A percentile compares a stretch with the other conserved stretches of the same genome.
Conservation (phyloP, 208 protist species). For the Leishmania braziliensis region DNA sequence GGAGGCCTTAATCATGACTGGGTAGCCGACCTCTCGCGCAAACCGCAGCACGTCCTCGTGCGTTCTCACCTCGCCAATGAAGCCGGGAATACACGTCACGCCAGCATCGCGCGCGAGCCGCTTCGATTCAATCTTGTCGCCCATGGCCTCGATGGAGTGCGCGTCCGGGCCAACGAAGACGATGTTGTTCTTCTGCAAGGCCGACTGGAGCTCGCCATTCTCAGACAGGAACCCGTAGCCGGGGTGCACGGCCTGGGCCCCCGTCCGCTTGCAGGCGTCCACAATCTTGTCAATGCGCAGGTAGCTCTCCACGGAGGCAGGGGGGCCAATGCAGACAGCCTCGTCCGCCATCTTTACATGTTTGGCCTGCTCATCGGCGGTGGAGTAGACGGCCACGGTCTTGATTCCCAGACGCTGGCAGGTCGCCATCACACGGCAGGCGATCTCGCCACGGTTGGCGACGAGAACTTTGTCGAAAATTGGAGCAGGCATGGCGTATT, state of each 20-base stretch:
- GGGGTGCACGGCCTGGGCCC: slow-evolving; percentile 95
- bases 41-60: slow-evolving; percentile 47
- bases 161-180: slow-evolving; percentile 95
- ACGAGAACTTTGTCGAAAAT: slow-evolving; percentile 95
- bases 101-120: slow-evolving; percentile 88
- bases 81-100: slow-evolving; percentile 87
- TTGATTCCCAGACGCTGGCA: slow-evolving; percentile 92
- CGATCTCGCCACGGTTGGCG: slow-evolving; percentile 98
- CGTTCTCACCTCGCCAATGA: slow-evolving; percentile 41
- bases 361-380: slow-evolving; percentile 90
- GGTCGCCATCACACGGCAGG: slow-evolving; percentile 95
- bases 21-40: slow-evolving; percentile 87
- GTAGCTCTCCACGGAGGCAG: slow-evolving; percentile 83
- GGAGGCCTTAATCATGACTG: slow-evolving; percentile 98
- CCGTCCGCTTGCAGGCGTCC: slow-evolving; percentile 83
- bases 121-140: slow-evolving; percentile 93
- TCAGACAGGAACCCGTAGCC: slow-evolving; percentile 99
- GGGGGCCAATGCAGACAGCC: slow-evolving; percentile 65
- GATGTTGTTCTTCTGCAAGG: slow-evolving; percentile 73
- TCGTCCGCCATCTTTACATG: slow-evolving; percentile 93
- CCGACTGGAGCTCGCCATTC: slow-evolving; percentile 92
- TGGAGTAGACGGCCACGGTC: slow-evolving; percentile 96
- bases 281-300: slow-evolving; percentile 93
- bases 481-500: slow-evolving; percentile 9
- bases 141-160: slow-evolving; percentile 93